These are phyloP conservation scores for Pseudogymnoascus sp. DNA, from an alignment of 2,329 filamentous ascomycete genomes.

Conservation along the genomic window DNA sequence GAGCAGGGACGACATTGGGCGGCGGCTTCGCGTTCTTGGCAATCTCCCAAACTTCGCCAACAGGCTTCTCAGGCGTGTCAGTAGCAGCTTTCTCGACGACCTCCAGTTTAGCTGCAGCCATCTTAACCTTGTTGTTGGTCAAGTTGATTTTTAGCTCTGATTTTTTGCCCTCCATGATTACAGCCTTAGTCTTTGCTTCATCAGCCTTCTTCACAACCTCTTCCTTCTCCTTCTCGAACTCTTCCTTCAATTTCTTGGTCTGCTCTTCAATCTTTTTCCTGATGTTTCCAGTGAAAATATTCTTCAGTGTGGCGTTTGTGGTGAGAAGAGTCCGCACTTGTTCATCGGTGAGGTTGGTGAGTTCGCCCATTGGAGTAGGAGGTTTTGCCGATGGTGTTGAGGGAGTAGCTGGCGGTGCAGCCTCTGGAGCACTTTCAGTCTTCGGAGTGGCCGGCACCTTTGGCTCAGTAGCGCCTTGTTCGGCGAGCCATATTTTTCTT, in stretches of 20 bases:
- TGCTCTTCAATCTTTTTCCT: slow-evolving; percentile 65
- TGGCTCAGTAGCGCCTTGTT: slow-evolving; percentile 29
- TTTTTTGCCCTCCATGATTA: slow-evolving; percentile 70
- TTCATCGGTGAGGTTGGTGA: slow-evolving; percentile 43
- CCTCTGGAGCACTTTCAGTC: background rate
- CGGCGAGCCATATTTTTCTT: slow-evolving; percentile 54
- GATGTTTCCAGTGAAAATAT: slow-evolving; percentile 54
- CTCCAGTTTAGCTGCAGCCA: slow-evolving; percentile 63
- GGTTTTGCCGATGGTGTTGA: slow-evolving; percentile 21
- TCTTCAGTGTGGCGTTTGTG: slow-evolving; percentile 51
- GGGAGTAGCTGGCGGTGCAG: slow-evolving; percentile 17
- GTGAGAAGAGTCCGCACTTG: slow-evolving; percentile 50
- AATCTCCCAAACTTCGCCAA: slow-evolving; percentile 79
- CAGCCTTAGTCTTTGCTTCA: slow-evolving; percentile 42
- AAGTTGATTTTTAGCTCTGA: slow-evolving; percentile 70
- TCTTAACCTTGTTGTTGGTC: slow-evolving; percentile 61
- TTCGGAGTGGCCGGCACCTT: slow-evolving; percentile 26
- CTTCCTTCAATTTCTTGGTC: slow-evolving; percentile 44
- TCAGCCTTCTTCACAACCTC: slow-evolving; percentile 44
- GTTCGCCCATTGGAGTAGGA: slow-evolving; percentile 8
- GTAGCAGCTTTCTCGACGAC: slow-evolving; percentile 74
- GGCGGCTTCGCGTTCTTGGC: slow-evolving; percentile 60
- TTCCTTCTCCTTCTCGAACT: slow-evolving; percentile 40
- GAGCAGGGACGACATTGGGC: slow-evolving; percentile 15
- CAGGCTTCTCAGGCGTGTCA: slow-evolving; percentile 79